Evolutionary conservation across 768 basidiomycete genomes (phyloP).

Genomic region (Tylopilus felleus): DNA sequence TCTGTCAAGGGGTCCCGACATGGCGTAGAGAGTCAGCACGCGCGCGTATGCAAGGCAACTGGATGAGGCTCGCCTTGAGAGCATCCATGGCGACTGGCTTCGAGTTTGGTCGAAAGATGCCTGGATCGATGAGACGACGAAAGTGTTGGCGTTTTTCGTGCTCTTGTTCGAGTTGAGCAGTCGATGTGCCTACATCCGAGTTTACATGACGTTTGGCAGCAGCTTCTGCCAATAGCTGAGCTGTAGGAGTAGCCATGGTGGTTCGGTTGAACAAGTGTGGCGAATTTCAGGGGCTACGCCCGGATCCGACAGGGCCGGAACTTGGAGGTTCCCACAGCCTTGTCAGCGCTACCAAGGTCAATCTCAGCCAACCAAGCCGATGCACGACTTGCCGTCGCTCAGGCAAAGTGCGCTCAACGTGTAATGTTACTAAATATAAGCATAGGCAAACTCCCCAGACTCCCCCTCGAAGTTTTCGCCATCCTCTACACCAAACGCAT

Average conservation of each 20-base stretch:
- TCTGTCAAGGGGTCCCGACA: constrained; percentile 31
- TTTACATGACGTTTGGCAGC: constrained; percentile 23
- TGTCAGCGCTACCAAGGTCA: no score
- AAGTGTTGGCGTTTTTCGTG: constrained; percentile 70
- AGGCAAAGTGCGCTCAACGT: no score
- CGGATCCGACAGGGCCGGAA: no score
- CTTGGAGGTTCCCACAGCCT: no score
- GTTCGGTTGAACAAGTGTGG: not conserved
- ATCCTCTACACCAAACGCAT: no score
- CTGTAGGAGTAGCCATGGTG: constrained; percentile 17
- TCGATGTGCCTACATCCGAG: not conserved
- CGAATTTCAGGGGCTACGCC: constrained; percentile 19
- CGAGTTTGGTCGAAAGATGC: constrained; percentile 69
- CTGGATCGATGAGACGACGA: constrained; percentile 74
- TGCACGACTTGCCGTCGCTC: no score
- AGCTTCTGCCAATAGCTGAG: constrained; percentile 29
- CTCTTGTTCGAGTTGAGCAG: constrained; percentile 36
- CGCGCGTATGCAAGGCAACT: not conserved
- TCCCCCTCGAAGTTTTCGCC: no score
- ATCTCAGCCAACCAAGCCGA: no score
- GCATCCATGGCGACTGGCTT: constrained; percentile 56
- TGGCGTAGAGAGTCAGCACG: not conserved
- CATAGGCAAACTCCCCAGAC: no score
- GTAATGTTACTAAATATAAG: no score
- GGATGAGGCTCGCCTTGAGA: constrained; percentile 47